Evolutionary conservation across 164 flowering plant genomes (phyloP), one percentile per base, ranked within the genome.

Genomic region (Piper betle): DNA sequence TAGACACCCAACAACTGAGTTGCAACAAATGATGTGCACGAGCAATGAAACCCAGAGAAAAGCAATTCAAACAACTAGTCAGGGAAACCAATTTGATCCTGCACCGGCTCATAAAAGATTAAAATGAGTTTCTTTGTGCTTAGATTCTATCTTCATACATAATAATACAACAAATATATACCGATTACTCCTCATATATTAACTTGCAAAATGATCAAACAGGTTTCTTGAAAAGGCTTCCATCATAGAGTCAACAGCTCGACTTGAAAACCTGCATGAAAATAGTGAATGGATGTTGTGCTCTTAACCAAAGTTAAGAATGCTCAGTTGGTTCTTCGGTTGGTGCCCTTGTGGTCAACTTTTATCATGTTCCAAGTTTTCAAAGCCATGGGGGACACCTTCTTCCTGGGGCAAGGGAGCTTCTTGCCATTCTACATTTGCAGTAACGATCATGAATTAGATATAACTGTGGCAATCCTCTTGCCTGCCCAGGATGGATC

Each of bases 171-270:
- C n/a, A n/a, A n/a, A n/a, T n/a, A n/a, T n/a, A n/a, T n/a, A n/a
- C n/a, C n/a, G n/a, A n/a, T n/a, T n/a, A n/a, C n/a, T n/a, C n/a
- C n/a, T n/a, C n/a, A n/a, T n/a, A n/a, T n/a, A n/a, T n/a, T n/a
- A n/a, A n/a, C n/a, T n/a, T n/a, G n/a, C n/a, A n/a, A n/a, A n/a
- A n/a, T n/a, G n/a, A n/a, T n/a, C n/a, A n/a, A 7, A 53, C 70
- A 71, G 74, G 58, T 66, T 42, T 64, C 56, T 73, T 42, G 70
- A 73, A 50, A 69, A 66, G 60, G 75, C 75, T 42, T 69, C 72
- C 17, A 66, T 69, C 58, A 41, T 55, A 52, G 59, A 57, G 20
- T 39, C 55, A 12, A 42, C 57, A 25, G 12, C 20, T 4, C 13
- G 19, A 43, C 7, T 12, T 37, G 62, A 38, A 19, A 70, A 55